These are phyloP conservation scores for Tuber brumale DNA, from an alignment of 495 filamentous ascomycete genomes.

Conservation along the genomic window DNA sequence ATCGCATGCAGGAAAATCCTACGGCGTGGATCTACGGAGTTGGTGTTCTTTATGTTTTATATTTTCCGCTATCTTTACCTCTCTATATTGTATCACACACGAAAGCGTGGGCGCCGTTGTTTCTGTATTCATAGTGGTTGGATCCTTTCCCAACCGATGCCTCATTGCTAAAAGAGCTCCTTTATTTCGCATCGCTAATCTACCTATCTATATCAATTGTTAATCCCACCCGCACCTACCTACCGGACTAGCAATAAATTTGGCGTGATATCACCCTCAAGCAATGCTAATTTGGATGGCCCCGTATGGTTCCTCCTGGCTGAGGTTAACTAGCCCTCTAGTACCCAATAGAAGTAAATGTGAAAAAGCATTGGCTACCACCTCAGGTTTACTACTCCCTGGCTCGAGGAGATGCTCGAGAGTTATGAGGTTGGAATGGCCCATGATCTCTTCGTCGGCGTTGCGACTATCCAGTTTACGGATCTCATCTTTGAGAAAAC, in stretches of 20 bases:
- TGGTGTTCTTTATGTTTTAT: neutral
- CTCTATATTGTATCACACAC: neutral
- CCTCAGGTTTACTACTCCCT: constrained; percentile 47
- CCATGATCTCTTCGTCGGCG: constrained; percentile 31
- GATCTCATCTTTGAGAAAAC: constrained; percentile 36
- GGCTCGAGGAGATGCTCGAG: constrained; percentile 57
- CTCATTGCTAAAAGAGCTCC: neutral
- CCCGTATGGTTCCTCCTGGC: constrained; percentile 45
- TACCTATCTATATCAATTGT: neutral
- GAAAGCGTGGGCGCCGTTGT: neutral
- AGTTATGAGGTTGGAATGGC: constrained; percentile 40
- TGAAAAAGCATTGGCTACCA: constrained; percentile 61
- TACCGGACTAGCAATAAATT: neutral
- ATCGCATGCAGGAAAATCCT: too few relatives aligned
- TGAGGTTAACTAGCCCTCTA: constrained; percentile 50
- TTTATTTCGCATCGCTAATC: neutral
- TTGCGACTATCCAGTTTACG: constrained; percentile 33
- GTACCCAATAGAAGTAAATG: constrained; percentile 62
- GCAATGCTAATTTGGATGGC: constrained; percentile 34
- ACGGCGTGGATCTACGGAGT: neutral
- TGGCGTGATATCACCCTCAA: constrained; percentile 3
- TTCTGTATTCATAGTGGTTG: neutral
- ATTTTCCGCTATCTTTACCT: neutral
- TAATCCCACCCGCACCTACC: neutral
- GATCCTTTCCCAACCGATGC: neutral